A percentile compares a stretch with the other conserved stretches of the same genome.
These are phyloP conservation scores for Starmerella roubikii DNA, from an alignment of 805 yeast species.

Conservation along the genomic window DNA sequence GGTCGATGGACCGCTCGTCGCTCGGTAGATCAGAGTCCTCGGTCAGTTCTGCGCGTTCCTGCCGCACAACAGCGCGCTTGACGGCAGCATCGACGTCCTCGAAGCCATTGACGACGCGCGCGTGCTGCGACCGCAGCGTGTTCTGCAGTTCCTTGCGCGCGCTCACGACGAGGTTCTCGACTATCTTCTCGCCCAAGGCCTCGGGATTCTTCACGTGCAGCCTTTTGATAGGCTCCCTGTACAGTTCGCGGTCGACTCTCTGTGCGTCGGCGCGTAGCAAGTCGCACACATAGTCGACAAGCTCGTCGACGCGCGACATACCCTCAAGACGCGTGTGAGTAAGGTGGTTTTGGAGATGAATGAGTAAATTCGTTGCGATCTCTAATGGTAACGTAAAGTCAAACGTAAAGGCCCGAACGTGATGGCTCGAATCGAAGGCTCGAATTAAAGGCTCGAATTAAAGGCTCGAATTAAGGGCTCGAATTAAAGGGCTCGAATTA, in stretches of 20 bases:
- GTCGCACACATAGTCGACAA: background rate
- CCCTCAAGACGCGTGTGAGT: too few relatives aligned
- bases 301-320: background rate
- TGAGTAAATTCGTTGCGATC: too few relatives aligned
- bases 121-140: too few relatives aligned
- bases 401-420: too few relatives aligned
- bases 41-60: background rate
- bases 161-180: background rate
- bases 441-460: too few relatives aligned
- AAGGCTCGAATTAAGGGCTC: too few relatives aligned
- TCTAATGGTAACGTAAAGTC: too few relatives aligned
- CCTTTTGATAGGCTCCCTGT: background rate
- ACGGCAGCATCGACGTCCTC: background rate
- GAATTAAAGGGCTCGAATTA: too few relatives aligned
- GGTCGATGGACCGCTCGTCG: constrained; percentile 7
- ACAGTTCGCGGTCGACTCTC: background rate
- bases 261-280: background rate
- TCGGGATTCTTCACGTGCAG: background rate
- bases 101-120: background rate
- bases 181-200: background rate
- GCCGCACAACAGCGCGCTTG: background rate
- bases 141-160: background rate
- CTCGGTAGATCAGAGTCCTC: background rate
- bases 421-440: too few relatives aligned
- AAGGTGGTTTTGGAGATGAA: too few relatives aligned